Base-by-base conservation (phyloP, 129 eudicot genomes). In the Saussurea involucrata region DNA sequence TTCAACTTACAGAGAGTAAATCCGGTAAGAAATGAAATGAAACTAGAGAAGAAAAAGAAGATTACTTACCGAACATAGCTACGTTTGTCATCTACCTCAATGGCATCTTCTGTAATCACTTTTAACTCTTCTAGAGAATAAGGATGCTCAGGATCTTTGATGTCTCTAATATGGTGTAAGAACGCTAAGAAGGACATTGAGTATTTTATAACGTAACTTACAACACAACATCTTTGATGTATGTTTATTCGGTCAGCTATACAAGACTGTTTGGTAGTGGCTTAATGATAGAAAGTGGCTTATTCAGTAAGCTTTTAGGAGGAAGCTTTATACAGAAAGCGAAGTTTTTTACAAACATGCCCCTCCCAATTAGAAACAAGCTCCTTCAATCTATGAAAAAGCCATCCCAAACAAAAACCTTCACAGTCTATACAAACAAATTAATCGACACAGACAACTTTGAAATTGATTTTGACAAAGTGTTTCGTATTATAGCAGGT, bases 91-190 rank as follows among this genome's bases (percentile, higher is more conserved):
- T 95, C 96, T 22, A 95, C 95, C 69, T 95, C 99, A 83, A 95
- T 36, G n/a, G 99, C 93, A 80, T 95, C 99, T 74, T 95, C 99
- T 24, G 97, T 83, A 55, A 95, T 80, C 29, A 95, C 99, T 76
- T 95, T 95, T 76, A 95, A 83, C 83, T 95, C 94, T 84, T 95
- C 99, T 81, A 95, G 76, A 24, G 97, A 86, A 78, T 95, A 95
- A 68, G 99, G 99, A 85, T 92, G 99, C 78, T 95, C 99, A 32
- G 99, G 99, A 83, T 95, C 99, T 84, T 95, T 95, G 33, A 95
- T 95, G 82, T 95, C 98, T 86, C 98, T 89, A 79, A 95, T 86
- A 89, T 91, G 96, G 66, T 95, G 88, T 95, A 71, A 69, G 76
- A 78, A 77, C 24, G 85, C 76, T 85, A 92, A 95, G 96, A 73